phyloP scores from a whole-genome alignment of 2,329 filamentous ascomycete genomes.

The Fusarium burgessii region DNA sequence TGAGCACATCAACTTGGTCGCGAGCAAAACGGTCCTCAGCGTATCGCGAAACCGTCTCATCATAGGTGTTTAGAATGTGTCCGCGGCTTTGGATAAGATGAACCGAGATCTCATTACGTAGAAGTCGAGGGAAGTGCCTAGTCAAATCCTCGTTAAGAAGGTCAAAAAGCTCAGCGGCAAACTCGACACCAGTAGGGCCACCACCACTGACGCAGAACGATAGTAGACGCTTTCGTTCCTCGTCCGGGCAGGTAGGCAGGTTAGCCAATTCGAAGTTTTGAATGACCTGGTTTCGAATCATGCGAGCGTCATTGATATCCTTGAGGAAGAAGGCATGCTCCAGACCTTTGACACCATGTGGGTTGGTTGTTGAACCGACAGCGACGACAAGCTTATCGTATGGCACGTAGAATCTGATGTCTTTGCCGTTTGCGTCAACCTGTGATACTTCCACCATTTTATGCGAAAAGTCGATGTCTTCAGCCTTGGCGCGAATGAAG shows the following conservation, averaged over 20 bases:
- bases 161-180: constrained; percentile 95
- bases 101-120: constrained; percentile 98
- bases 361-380: constrained; percentile 92
- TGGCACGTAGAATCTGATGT: constrained; percentile 88
- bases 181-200: constrained; percentile 79
- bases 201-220: constrained; percentile 98
- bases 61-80: constrained; percentile 98
- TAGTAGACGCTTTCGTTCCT: constrained; percentile 85
- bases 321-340: constrained; percentile 96
- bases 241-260: constrained; percentile 90
- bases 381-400: constrained; percentile 97
- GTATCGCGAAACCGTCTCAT: constrained; percentile 92
- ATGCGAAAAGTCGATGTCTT: constrained; percentile 90
- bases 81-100: constrained; percentile 95
- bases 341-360: constrained; percentile 94
- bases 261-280: constrained; percentile 91
- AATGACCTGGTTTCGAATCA: constrained; percentile 89
- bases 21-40: constrained; percentile 91
- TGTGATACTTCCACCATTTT: constrained; percentile 91
- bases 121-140: constrained; percentile 83
- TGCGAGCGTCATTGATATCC: constrained; percentile 90
- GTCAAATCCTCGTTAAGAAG: constrained; percentile 95
- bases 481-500: constrained; percentile 87
- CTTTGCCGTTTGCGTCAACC: constrained; percentile 75
- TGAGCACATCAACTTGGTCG: constrained; percentile 91